These are phyloP conservation scores for Lolium multiflorum DNA, from an alignment of 176 grass and related monocot species.

Conservation along the genomic window DNA sequence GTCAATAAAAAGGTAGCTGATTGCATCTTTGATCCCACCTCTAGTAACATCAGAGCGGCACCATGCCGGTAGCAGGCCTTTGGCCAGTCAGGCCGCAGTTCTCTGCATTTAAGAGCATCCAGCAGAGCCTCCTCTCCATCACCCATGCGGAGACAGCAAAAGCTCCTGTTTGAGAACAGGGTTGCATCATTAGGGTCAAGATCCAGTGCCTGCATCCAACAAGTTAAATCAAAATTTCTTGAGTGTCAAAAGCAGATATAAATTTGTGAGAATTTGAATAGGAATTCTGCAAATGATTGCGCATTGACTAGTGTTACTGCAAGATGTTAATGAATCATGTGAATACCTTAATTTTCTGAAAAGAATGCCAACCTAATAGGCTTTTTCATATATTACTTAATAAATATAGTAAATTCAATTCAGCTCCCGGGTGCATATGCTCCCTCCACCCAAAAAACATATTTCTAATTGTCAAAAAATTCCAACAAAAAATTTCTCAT, in stretches of 20 bases:
- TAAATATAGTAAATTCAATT: neutral
- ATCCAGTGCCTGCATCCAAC: neutral
- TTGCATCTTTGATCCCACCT: neutral
- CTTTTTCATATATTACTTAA: neutral
- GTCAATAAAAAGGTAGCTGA: neutral
- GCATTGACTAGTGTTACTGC: neutral
- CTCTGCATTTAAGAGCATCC: no score
- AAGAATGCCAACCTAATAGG: neutral
- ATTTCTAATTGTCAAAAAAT: no score
- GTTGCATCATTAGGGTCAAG: no score
- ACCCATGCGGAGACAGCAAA: no score
- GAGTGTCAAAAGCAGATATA: neutral
- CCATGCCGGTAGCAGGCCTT: constrained; percentile 9
- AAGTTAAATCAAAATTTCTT: neutral
- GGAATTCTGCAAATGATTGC: neutral
- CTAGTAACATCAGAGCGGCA: constrained; percentile 5
- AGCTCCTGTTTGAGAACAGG: no score
- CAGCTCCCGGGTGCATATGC: no score
- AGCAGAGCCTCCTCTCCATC: no score
- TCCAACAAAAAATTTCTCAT: no score
- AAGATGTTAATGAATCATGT: neutral
- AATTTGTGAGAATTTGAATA: neutral
- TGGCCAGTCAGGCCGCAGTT: no score
- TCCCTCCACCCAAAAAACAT: no score
- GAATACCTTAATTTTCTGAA: neutral